phyloP scores from a whole-genome alignment of 306 rosid genomes.

The Ceratonia siliqua region DNA sequence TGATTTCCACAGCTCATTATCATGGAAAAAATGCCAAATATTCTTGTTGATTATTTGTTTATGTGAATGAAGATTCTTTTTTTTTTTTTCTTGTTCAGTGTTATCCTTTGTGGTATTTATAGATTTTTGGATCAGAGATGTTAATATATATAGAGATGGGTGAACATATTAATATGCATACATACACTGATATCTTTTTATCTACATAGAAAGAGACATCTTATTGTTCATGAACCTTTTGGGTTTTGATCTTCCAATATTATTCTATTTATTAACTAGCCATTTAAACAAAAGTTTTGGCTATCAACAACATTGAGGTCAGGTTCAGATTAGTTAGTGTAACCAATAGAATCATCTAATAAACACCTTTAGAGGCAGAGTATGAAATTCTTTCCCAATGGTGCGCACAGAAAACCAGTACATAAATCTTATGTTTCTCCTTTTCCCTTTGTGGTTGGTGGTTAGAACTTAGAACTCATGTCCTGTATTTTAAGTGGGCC shows the following conservation, averaged over 20 bases:
- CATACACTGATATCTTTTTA: background rate
- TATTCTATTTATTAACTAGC: background rate
- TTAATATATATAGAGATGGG: background rate
- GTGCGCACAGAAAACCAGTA: background rate
- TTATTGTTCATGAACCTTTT: background rate
- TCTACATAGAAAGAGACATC: background rate
- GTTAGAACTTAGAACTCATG: background rate
- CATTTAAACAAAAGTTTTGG: background rate
- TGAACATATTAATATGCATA: background rate
- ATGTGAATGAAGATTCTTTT: background rate
- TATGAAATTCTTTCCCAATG: background rate
- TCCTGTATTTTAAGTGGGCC: conserved; percentile 10
- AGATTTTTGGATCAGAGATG: background rate
- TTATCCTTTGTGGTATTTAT: background rate
- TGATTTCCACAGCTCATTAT: background rate
- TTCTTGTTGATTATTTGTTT: background rate
- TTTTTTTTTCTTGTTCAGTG: background rate
- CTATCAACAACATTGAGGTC: background rate
- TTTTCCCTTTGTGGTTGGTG: background rate
- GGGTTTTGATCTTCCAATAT: background rate
- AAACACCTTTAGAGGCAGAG: background rate
- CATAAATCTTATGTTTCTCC: background rate
- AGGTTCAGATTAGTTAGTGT: background rate
- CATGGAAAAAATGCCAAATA: background rate
- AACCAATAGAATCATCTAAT: background rate